Evolutionary conservation across 2,329 filamentous ascomycete genomes (phyloP).

Genomic region (Graphiopsis chlorocephala): DNA sequence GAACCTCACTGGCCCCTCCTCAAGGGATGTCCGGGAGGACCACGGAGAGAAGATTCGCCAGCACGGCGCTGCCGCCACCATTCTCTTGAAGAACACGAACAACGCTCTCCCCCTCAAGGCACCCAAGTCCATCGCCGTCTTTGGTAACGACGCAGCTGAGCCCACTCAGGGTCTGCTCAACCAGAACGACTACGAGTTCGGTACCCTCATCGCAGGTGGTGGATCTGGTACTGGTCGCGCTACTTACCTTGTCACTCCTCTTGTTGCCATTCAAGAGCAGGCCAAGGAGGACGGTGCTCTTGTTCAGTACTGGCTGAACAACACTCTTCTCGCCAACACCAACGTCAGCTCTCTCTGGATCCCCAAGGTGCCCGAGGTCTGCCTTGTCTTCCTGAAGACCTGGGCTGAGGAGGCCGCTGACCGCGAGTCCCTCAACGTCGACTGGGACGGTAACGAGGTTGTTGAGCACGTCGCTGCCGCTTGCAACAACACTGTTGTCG

Average conservation of each 20-base stretch:
- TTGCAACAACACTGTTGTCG: conserved; percentile 37
- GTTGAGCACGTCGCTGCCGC: conserved; percentile 27
- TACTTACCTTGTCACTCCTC: conserved; percentile 39
- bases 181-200: conserved; percentile 22
- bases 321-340: conserved; percentile 24
- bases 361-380: conserved; percentile 34
- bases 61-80: conserved; percentile 46
- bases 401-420: conserved; percentile 43
- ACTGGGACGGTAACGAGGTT: conserved; percentile 13
- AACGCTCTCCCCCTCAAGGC: conserved; percentile 52
- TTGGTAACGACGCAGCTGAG: conserved; percentile 30
- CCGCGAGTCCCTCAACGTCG: conserved; percentile 14
- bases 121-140: conserved; percentile 52
- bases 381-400: conserved; percentile 59
- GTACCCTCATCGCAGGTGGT: conserved; percentile 45
- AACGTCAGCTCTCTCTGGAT: conserved; percentile 25
- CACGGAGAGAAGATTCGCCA: conserved; percentile 41
- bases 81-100: conserved; percentile 60
- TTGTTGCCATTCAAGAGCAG: conserved; percentile 40
- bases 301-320: conserved; percentile 16
- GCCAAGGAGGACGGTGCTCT: conserved; percentile 29
- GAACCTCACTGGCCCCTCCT: conserved; percentile 49
- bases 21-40: conserved; percentile 57
- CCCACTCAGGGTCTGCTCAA: conserved; percentile 11
- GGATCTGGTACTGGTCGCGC: conserved; percentile 42